Conservation (phyloP, 2,329 filamentous ascomycete species). For the Alternaria sp. region DNA sequence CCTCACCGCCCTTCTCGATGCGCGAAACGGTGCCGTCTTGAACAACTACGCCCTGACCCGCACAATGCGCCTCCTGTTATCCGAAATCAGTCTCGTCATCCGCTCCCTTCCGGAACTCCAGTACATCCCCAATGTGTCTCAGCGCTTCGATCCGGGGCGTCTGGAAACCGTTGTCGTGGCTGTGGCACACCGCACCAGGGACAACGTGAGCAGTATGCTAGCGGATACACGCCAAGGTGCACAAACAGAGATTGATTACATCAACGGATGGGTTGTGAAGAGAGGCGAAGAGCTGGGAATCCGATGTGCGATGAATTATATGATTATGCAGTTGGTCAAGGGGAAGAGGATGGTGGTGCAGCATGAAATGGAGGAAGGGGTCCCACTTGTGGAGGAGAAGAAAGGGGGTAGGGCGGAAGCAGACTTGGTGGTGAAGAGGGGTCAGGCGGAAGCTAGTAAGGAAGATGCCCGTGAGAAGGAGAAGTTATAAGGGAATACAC, state of each 20-base stretch:
- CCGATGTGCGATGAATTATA: conserved; percentile 75
- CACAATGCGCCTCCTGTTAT: conserved; percentile 74
- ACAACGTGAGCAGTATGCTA: conserved; percentile 73
- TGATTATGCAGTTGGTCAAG: conserved; percentile 76
- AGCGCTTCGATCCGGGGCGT: conserved; percentile 68
- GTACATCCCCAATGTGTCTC: conserved; percentile 65
- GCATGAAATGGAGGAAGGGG: conserved; percentile 51
- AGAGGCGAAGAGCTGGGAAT: conserved; percentile 77
- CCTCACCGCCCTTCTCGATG: conserved; percentile 80
- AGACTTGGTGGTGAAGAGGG: conserved; percentile 2
- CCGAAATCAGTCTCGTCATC: conserved; percentile 78
- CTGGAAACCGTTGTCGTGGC: conserved; percentile 68
- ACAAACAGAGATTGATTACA: conserved; percentile 79
- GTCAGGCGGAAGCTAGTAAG: neutral
- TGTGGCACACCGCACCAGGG: conserved; percentile 63
- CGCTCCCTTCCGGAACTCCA: conserved; percentile 77
- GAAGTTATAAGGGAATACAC: neutral
- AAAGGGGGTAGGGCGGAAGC: conserved; percentile 16
- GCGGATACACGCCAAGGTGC: conserved; percentile 68
- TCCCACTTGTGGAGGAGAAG: conserved; percentile 45
- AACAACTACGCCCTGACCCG: conserved; percentile 71
- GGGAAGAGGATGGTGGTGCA: conserved; percentile 67
- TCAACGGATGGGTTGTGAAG: conserved; percentile 87
- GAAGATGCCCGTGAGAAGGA: neutral
- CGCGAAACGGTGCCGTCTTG: conserved; percentile 75